These are phyloP conservation scores for Piromyces finnis DNA, from an alignment of 192 early-diverging fungal genomes.

Conservation along the genomic window DNA sequence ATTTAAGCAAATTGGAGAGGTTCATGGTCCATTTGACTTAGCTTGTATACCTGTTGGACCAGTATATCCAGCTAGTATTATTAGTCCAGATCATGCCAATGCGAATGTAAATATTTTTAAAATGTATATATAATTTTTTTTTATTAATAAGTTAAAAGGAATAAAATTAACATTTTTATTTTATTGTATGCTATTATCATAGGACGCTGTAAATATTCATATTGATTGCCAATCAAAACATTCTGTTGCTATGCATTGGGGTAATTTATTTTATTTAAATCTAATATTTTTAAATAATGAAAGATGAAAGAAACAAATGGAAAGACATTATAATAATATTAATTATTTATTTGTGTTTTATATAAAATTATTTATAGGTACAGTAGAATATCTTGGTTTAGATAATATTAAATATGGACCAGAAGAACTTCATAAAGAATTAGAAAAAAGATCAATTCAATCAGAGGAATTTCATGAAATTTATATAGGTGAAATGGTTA, in stretches of 20 bases:
- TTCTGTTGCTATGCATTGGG: constrained; percentile 66
- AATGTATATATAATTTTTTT: no score
- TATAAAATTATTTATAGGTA: not conserved
- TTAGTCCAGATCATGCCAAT: not conserved
- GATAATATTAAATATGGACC: not conserved
- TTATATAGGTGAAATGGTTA: not conserved
- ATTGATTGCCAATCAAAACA: constrained; percentile 44
- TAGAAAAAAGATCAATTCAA: not conserved
- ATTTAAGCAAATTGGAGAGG: constrained; percentile 62
- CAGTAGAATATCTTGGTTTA: not conserved
- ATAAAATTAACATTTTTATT: no score
- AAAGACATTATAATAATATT: no score
- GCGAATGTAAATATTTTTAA: no score
- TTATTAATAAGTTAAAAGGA: no score
- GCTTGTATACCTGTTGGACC: constrained; percentile 73
- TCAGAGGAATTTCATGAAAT: not conserved
- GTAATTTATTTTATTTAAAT: no score
- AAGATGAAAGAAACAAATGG: no score
- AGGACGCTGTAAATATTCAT: constrained; percentile 61
- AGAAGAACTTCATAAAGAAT: not conserved
- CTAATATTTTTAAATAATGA: no score
- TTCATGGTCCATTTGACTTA: constrained; percentile 50
- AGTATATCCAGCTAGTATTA: constrained; percentile 15
- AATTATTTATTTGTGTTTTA: no score
- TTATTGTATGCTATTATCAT: no score